A percentile compares a stretch with the other conserved stretches of the same genome.
phyloP scores from a whole-genome alignment of 768 basidiomycete genomes.

The Pleurotus djamor region DNA sequence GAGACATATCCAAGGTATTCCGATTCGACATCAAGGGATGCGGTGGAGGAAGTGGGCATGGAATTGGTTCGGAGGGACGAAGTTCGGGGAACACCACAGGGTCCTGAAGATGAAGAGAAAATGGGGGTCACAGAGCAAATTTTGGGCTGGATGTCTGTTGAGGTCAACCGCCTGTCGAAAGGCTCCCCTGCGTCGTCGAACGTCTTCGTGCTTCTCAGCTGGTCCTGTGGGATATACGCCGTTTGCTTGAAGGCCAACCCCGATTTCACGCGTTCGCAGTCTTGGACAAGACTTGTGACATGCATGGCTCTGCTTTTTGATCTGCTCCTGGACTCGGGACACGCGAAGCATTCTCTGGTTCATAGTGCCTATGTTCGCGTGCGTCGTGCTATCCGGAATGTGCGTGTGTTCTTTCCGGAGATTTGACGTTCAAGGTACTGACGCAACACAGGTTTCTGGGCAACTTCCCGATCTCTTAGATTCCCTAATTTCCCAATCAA shows the following conservation, averaged over 20 bases:
- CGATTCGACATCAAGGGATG: constrained; percentile 67
- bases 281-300: constrained; percentile 52
- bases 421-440: neutral
- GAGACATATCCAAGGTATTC: constrained; percentile 79
- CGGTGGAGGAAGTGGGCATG: constrained; percentile 66
- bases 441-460: constrained; percentile 29
- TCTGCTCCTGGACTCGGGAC: constrained; percentile 42
- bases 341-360: constrained; percentile 56
- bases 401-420: constrained; percentile 26
- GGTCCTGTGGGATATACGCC: constrained; percentile 65
- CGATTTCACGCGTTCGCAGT: constrained; percentile 40
- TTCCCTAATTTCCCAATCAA: constrained; percentile 46
- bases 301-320: constrained; percentile 63
- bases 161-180: constrained; percentile 59
- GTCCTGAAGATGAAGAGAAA: constrained; percentile 37
- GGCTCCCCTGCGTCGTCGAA: constrained; percentile 56
- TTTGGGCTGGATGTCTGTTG: constrained; percentile 71
- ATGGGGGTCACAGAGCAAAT: constrained; percentile 69
- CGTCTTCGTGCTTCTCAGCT: constrained; percentile 67
- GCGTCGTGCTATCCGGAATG: constrained; percentile 68
- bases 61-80: constrained; percentile 67
- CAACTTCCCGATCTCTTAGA: constrained; percentile 49
- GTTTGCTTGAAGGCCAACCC: constrained; percentile 43
- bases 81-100: constrained; percentile 36
- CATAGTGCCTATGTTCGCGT: constrained; percentile 59